These are phyloP conservation scores for Paradendryphiella salina DNA, from an alignment of 2,329 filamentous ascomycete genomes.

Conservation along the genomic window DNA sequence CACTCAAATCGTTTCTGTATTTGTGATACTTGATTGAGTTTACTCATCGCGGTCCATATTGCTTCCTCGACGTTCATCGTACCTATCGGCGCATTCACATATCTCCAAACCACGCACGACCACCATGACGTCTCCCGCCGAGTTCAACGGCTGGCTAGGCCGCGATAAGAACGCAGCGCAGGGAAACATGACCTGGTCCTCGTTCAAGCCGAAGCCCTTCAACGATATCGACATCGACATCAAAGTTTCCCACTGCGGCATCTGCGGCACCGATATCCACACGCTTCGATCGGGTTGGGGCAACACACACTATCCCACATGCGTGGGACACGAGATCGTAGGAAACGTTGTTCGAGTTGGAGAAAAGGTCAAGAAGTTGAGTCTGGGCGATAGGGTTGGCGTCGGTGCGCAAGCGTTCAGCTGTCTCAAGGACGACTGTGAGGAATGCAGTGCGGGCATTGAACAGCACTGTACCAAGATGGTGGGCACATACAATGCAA, in stretches of 20 bases:
- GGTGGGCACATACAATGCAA: constrained; percentile 63
- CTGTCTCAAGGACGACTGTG: constrained; percentile 55
- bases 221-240: constrained; percentile 41
- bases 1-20: neutral
- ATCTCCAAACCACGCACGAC: neutral
- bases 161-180: constrained; percentile 54
- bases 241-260: constrained; percentile 39
- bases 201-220: constrained; percentile 52
- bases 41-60: neutral
- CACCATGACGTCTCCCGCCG: constrained; percentile 44
- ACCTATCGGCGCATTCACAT: neutral
- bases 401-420: constrained; percentile 56
- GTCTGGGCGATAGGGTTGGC: constrained; percentile 63
- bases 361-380: constrained; percentile 50
- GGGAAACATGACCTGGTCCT: constrained; percentile 60
- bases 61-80: no score
- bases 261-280: constrained; percentile 47
- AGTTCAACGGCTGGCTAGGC: constrained; percentile 63
- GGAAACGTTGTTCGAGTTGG: constrained; percentile 47
- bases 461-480: constrained; percentile 53
- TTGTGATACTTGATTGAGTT: no score
- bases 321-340: constrained; percentile 51
- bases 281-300: constrained; percentile 50
- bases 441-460: constrained; percentile 55
- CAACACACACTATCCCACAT: constrained; percentile 50